Evolutionary conservation across 2,329 filamentous ascomycete species (phyloP).

Genomic region (Cladorrhinum sp.): DNA sequence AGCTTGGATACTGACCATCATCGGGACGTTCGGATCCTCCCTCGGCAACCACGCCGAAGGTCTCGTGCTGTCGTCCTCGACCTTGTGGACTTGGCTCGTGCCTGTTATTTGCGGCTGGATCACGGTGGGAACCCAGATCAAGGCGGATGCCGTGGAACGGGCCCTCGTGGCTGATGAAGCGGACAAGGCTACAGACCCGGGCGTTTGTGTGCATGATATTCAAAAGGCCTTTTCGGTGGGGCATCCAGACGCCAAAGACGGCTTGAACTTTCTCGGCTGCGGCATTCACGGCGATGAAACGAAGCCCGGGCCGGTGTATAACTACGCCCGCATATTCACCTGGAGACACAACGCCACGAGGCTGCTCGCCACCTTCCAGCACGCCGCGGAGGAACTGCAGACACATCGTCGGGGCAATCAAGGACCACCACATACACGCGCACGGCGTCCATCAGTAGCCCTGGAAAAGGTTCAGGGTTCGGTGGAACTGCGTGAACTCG

Average conservation of each 20-base stretch:
- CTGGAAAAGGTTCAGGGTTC: neutral
- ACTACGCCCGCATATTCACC: conserved; percentile 13
- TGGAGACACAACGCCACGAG: conserved; percentile 1
- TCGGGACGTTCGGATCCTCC: neutral
- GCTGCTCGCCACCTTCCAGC: neutral
- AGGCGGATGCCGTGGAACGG: neutral
- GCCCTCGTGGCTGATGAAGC: neutral
- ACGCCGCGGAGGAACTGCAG: neutral
- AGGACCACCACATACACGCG: neutral
- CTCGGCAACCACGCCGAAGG: conserved; percentile 2
- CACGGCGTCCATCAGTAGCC: neutral
- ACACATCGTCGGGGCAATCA: neutral
- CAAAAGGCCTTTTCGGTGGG: neutral
- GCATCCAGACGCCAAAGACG: neutral
- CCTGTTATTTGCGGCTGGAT: conserved; percentile 9
- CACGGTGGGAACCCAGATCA: conserved; percentile 7
- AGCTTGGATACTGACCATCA: conserved; percentile 5
- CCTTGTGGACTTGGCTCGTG: conserved; percentile 11
- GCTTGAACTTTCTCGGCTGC: neutral
- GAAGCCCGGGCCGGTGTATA: conserved; percentile 2
- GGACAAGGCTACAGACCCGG: neutral
- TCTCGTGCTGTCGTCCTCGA: neutral
- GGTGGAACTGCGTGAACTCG: neutral
- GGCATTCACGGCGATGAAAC: conserved; percentile 7
- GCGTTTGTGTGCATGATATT: neutral